Conservation (phyloP, 192 early-diverging fungal species). For the Piromyces finnis region DNA sequence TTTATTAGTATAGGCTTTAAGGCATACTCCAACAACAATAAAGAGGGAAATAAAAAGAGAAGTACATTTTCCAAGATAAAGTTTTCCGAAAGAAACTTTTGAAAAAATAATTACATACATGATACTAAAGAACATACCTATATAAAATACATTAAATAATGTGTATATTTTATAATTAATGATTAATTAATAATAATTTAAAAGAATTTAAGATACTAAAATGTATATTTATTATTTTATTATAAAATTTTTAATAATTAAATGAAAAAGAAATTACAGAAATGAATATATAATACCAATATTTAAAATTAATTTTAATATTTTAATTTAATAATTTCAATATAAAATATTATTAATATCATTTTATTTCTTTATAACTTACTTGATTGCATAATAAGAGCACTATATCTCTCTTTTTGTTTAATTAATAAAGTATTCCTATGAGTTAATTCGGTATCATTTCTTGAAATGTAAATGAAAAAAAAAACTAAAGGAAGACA, state of each 20-base stretch:
- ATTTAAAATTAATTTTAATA: too few relatives aligned
- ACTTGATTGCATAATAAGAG: neutral
- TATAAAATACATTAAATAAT: neutral
- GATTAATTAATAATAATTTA: too few relatives aligned
- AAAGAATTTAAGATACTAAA: too few relatives aligned
- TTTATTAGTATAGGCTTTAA: neutral
- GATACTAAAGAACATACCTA: neutral
- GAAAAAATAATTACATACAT: neutral
- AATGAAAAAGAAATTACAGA: too few relatives aligned
- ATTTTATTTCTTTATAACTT: too few relatives aligned
- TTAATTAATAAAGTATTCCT: neutral
- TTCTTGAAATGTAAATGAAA: neutral
- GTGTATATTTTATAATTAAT: too few relatives aligned
- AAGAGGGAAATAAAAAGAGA: neutral
- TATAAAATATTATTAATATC: too few relatives aligned
- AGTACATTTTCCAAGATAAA: neutral
- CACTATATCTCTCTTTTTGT: neutral
- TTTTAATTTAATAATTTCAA: too few relatives aligned
- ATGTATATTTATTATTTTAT: too few relatives aligned
- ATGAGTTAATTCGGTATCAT: neutral
- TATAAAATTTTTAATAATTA: too few relatives aligned
- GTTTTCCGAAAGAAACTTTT: neutral
- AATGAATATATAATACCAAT: too few relatives aligned
- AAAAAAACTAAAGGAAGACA: neutral
- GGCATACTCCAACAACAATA: neutral